Percentiles rank a stretch among this genome's conserved stretches.
These are phyloP conservation scores for Coniochaeta hoffmannii DNA, from an alignment of 2,329 filamentous ascomycete genomes.

Conservation along the genomic window DNA sequence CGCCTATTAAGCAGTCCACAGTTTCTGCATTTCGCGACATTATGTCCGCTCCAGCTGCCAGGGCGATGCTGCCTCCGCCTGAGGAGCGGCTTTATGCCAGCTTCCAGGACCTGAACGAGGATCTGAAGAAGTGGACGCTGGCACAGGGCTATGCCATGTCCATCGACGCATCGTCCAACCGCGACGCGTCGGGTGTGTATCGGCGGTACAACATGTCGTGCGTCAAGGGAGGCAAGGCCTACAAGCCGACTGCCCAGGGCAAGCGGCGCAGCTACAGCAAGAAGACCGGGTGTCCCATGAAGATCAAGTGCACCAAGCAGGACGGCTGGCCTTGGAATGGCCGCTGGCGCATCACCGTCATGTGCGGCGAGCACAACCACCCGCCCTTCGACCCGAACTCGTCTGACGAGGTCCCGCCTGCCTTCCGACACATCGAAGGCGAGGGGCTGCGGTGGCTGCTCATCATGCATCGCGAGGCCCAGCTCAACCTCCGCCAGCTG, in stretches of 20 bases:
- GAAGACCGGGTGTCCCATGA: constrained; percentile 21
- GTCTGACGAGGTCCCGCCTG: constrained; percentile 14
- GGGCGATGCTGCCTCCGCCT: constrained; percentile 15
- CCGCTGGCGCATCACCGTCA: constrained; percentile 20
- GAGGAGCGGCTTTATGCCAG: constrained; percentile 18
- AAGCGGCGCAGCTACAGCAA: constrained; percentile 15
- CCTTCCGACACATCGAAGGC: constrained; percentile 20
- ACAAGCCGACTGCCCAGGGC: constrained; percentile 16
- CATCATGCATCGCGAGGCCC: constrained; percentile 21
- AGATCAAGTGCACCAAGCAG: constrained; percentile 19
- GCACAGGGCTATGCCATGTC: constrained; percentile 19
- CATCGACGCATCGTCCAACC: constrained; percentile 18
- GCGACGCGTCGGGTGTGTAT: constrained; percentile 17
- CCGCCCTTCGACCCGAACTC: constrained; percentile 19
- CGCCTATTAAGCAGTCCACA: not conserved
- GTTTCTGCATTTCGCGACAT: too few species aligned
- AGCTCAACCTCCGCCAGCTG: constrained; percentile 18
- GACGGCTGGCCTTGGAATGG: constrained; percentile 19
- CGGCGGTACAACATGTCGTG: constrained; percentile 21
- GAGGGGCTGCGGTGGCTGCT: constrained; percentile 19
- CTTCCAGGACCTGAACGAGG: constrained; percentile 13
- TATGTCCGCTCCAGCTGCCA: not conserved
- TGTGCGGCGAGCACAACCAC: constrained; percentile 21
- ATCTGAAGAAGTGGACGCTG: constrained; percentile 17
- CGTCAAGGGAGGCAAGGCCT: constrained; percentile 19